Base-by-base conservation (phyloP, 1,284 basidiomycete genomes). In the Cutaneotrichosporon dermatis region DNA sequence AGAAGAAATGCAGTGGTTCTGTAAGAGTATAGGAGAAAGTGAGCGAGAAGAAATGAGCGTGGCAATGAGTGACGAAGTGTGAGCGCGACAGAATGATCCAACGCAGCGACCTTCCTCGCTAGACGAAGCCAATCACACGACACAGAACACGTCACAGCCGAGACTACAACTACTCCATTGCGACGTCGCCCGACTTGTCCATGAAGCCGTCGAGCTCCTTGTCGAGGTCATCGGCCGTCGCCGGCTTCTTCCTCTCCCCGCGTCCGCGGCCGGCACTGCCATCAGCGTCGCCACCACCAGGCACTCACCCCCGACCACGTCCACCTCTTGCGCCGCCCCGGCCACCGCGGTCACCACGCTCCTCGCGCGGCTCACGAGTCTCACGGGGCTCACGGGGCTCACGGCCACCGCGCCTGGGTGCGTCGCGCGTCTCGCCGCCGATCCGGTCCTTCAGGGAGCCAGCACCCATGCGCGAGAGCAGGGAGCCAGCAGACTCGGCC, bases 191-290 rank as follows among this genome's bases (percentile, higher is more conserved):
- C n/a, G 37, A 35, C 25, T 65, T 60, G n/a, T 84, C 82, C 90
- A 95, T 92, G 77, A 94, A 96, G 1, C 87, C 86, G 67, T 96
- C 93, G 63, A 97, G 77, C 79, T 97, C 92, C 72, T 85, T 87
- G 77, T 97, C 94, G 58, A 97, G 79, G 66, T 96, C 91, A 57
- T 86, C 88, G 4, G 85, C 87, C 7, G 88, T 91, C 72, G 89
- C 79, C 1, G 80, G 50, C 50, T 40, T 33, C 39, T 39, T 41
- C 8, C 50, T 79, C 54, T 72, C 73, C 83, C 37, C 84, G 71
- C 83, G 84, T 5, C 78, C 63, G 4, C 52, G 50, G 3, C 55
- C 51, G 12, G 43, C 51, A n/a, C 50, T 48, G 43, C 12, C 12
- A 44, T 41, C 46, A 49, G 54, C 16, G 13, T 8, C 42, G 52